Conservation (phyloP, 2,329 filamentous ascomycete species). For the Elsinoe ampelina region DNA sequence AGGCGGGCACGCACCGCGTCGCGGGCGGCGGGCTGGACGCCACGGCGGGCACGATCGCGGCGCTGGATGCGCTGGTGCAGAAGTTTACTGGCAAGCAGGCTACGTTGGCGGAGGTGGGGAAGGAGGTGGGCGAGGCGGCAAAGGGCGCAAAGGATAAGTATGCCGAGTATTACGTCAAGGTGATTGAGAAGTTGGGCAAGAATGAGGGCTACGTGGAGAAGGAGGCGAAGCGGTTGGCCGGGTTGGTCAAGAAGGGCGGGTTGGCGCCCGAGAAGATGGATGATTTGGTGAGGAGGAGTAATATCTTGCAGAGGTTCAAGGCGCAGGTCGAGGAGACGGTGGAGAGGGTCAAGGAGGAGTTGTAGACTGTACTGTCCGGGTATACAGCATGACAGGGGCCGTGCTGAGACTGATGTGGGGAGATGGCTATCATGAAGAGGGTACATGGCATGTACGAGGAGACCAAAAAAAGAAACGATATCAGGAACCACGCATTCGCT, state of each 20-base stretch:
- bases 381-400: background rate
- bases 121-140: slow-evolving; percentile 64
- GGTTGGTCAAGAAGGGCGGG: slow-evolving; percentile 76
- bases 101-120: slow-evolving; percentile 51
- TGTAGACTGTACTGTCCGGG: slow-evolving; percentile 18
- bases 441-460: background rate
- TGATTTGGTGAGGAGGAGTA: slow-evolving; percentile 75
- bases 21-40: slow-evolving; percentile 70
- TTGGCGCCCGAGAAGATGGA: slow-evolving; percentile 79
- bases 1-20: slow-evolving; percentile 77
- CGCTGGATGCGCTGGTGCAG: slow-evolving; percentile 65
- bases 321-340: slow-evolving; percentile 38
- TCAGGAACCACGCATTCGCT: background rate
- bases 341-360: slow-evolving; percentile 24
- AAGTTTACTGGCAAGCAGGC: slow-evolving; percentile 58
- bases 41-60: slow-evolving; percentile 71
- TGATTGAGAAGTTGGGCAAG: slow-evolving; percentile 70
- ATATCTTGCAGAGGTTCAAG: slow-evolving; percentile 73
- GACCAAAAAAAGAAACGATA: background rate
- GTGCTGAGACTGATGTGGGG: background rate
- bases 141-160: slow-evolving; percentile 66
- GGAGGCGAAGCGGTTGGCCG: slow-evolving; percentile 71
- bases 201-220: slow-evolving; percentile 74
- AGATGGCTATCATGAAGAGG: background rate
- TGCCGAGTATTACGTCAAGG: slow-evolving; percentile 87